Evolutionary conservation across 768 basidiomycete genomes (phyloP), one percentile per base, ranked within the genome.

Genomic region (Xanthoconium purpureum): DNA sequence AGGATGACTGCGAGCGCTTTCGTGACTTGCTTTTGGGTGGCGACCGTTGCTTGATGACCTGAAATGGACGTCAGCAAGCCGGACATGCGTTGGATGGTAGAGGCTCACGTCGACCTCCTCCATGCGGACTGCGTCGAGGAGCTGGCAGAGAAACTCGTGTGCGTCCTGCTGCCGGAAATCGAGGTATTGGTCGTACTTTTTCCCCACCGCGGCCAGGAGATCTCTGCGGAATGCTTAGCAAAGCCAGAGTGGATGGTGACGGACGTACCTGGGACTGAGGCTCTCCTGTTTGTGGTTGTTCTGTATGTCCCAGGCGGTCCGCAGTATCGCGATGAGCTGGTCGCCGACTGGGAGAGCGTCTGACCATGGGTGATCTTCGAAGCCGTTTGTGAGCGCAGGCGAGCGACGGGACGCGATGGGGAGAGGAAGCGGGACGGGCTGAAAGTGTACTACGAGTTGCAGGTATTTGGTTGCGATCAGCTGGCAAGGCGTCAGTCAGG

Each of bases 161-260:
- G 94, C 92, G 66, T 98, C 95, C 71, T 97, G 95, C 71, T 98
- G 95, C 9, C 89, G 85, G 70, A 94, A 95, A 66, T 95, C 94
- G 44, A 91, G 83, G 65, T 97, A 98, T 65, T 98, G 94, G 61
- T 94, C 92, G 68, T 95, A 90, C 73, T 96, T 97, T 62, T 78
- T 77, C 3, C 93, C 89, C 15, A 97, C 75, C 12, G 82, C 78
- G 30, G 77, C 68, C 17, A 96, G 73, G 39, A 96, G 66, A 8
- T 79, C 77, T 64, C 89, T 90, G 63, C 3, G 18, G 4, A 6
- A 7, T 42, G 36, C 28, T 53, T 14, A 45, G 43, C 33, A 8
- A 33, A 43, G 20, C 57, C 39, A 45, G 35, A 3, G n/a, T 2
- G 35, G 10, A 40, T 17, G 59, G 8, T 56, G 54, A 9, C 14